Conservation (phyloP, 2,329 filamentous ascomycete genomes). For the Lasiodiplodia theobromae region DNA sequence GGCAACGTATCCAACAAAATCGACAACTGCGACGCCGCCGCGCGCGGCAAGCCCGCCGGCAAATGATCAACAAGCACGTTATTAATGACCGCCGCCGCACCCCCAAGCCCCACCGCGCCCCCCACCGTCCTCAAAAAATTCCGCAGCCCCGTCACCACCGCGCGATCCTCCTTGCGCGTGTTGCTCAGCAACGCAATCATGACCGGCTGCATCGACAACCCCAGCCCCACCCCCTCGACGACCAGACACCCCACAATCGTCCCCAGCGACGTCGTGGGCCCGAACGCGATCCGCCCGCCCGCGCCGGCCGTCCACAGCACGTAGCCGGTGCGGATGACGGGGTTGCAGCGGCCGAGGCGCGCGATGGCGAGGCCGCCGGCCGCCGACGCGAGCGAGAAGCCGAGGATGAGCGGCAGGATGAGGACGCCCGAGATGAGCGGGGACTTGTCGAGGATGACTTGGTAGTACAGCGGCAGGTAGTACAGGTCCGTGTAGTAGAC, state of each 20-base stretch:
- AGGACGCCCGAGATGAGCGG: constrained; percentile 60
- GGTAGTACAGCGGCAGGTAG: constrained; percentile 68
- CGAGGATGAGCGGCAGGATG: constrained; percentile 58
- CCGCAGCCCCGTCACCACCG: constrained; percentile 67
- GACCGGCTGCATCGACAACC: constrained; percentile 60
- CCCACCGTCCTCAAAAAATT: constrained; percentile 69
- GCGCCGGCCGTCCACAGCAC: constrained; percentile 60
- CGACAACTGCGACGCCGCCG: neutral
- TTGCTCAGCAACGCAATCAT: constrained; percentile 64
- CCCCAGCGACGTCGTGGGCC: constrained; percentile 56
- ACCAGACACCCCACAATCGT: constrained; percentile 51
- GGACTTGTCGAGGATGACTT: constrained; percentile 60
- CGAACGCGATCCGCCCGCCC: constrained; percentile 61
- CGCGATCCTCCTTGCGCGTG: constrained; percentile 61
- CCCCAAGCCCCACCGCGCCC: constrained; percentile 64
- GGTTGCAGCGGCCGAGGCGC: constrained; percentile 36
- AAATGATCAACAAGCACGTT: constrained; percentile 42
- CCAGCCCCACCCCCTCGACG: constrained; percentile 60
- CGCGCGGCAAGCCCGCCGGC: constrained; percentile 2
- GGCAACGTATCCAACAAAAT: constrained; percentile 5
- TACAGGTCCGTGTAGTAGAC: constrained; percentile 67
- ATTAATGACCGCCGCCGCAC: constrained; percentile 57
- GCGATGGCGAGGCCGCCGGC: constrained; percentile 66
- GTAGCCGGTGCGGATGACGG: constrained; percentile 61
- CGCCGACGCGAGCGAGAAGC: constrained; percentile 56